Percentiles rank a stretch among this genome's conserved stretches.
Conservation (phyloP, 2,329 filamentous ascomycete genomes). For the Chaetomiaceae sp. region DNA sequence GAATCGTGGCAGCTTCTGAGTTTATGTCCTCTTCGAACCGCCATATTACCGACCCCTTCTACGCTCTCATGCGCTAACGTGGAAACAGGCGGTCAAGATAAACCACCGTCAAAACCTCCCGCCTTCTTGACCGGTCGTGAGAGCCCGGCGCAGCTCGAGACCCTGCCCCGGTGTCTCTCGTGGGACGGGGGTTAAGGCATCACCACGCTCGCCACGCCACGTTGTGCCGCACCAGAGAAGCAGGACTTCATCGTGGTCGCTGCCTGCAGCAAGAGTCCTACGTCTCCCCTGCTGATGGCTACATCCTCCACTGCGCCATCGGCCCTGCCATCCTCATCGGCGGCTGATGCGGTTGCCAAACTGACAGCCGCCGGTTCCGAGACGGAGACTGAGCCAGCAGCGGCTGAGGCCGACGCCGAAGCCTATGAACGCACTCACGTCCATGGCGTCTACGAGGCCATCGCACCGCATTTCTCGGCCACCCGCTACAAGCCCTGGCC, state of each 20-base stretch:
- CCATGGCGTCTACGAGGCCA: conserved; percentile 85
- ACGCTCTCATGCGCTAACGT: conserved; percentile 8
- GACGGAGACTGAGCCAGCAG: conserved; percentile 9
- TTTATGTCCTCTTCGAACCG: neutral
- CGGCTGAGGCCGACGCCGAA: conserved; percentile 37
- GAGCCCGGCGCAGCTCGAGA: conserved; percentile 3
- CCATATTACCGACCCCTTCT: conserved; percentile 6
- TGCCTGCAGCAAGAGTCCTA: neutral
- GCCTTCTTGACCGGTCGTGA: neutral
- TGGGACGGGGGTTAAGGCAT: neutral
- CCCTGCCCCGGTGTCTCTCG: neutral
- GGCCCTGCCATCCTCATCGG: conserved; percentile 25
- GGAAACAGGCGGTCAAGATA: conserved; percentile 19
- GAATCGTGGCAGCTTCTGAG: conserved; percentile 1
- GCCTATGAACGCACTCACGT: conserved; percentile 83
- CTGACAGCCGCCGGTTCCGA: conserved; percentile 17
- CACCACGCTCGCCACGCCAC: conserved; percentile 6
- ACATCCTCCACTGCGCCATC: conserved; percentile 16
- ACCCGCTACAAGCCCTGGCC: conserved; percentile 87
- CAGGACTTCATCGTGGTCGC: neutral
- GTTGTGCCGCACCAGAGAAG: conserved; percentile 9
- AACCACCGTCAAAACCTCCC: neutral
- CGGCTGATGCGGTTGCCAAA: conserved; percentile 25
- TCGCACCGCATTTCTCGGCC: conserved; percentile 77
- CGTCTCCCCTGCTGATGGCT: conserved; percentile 10